phyloP scores from a whole-genome alignment of 305 asterid species.

The Petunia hybrid region DNA sequence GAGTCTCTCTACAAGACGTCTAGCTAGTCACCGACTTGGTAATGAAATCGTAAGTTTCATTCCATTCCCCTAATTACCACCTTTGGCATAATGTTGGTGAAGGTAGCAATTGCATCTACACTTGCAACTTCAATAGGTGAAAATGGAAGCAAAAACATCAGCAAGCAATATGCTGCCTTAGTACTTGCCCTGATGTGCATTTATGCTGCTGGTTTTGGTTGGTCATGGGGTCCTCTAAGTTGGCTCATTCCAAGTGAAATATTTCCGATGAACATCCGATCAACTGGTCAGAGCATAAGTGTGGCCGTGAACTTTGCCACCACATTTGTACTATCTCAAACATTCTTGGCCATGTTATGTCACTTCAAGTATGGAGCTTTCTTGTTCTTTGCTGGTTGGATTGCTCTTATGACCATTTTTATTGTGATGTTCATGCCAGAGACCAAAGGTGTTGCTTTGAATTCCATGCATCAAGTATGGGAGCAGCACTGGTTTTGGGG shows the following conservation, averaged over 20 bases:
- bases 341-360: slow-evolving; percentile 35
- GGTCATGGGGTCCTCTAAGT: slow-evolving; percentile 40
- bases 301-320: slow-evolving; percentile 32
- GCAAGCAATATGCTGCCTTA: slow-evolving; percentile 20
- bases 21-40: too few species aligned
- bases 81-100: background rate
- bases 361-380: slow-evolving; percentile 41
- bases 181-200: slow-evolving; percentile 33
- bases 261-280: slow-evolving; percentile 35
- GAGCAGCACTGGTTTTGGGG: slow-evolving; percentile 38
- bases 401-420: slow-evolving; percentile 35
- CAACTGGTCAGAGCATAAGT: slow-evolving; percentile 39
- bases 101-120: slow-evolving; percentile 23
- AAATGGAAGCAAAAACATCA: slow-evolving; percentile 25
- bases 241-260: slow-evolving; percentile 40
- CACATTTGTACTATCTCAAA: slow-evolving; percentile 26
- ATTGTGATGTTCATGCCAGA: slow-evolving; percentile 34
- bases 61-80: background rate
- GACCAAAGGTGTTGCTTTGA: slow-evolving; percentile 32
- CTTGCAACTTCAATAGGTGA: slow-evolving; percentile 4
- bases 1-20: too few species aligned
- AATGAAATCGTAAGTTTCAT: too few species aligned
- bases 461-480: slow-evolving; percentile 37
- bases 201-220: slow-evolving; percentile 37
- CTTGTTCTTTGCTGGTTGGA: slow-evolving; percentile 34